phyloP scores from a whole-genome alignment of 2,329 filamentous ascomycete species.

The Claviceps maximensis region DNA sequence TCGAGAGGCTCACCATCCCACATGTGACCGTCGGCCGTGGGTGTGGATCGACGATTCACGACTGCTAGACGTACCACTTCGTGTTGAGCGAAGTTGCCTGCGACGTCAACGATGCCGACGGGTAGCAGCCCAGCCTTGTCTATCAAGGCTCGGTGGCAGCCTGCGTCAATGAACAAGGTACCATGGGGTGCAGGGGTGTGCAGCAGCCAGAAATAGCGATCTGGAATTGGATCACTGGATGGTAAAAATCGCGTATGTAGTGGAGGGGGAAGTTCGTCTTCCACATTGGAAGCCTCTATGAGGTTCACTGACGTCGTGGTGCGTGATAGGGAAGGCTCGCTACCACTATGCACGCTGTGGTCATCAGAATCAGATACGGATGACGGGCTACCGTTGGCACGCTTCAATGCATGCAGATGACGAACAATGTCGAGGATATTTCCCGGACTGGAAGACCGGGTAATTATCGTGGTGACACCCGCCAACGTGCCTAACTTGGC shows the following conservation, averaged over 20 bases:
- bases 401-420: conserved; percentile 47
- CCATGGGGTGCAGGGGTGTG: conserved; percentile 86
- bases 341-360: conserved; percentile 7
- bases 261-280: conserved; percentile 25
- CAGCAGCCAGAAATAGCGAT: conserved; percentile 93
- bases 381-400: conserved; percentile 1
- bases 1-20: conserved; percentile 47
- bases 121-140: conserved; percentile 81
- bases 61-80: conserved; percentile 83
- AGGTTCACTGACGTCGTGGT: conserved; percentile 30
- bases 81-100: conserved; percentile 79
- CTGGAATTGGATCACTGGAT: conserved; percentile 70
- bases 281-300: conserved; percentile 11
- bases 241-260: conserved; percentile 90
- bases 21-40: conserved; percentile 29
- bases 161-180: conserved; percentile 84
- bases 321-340: conserved; percentile 18
- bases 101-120: conserved; percentile 80
- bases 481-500: conserved; percentile 85
- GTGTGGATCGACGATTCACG: conserved; percentile 44
- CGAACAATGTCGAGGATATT: conserved; percentile 81
- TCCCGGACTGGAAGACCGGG: conserved; percentile 80
- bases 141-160: conserved; percentile 66
- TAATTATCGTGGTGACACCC: conserved; percentile 92
- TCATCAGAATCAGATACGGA: conserved; percentile 9